Percentiles rank a stretch among this genome's conserved stretches.
Evolutionary conservation across 495 filamentous ascomycete genomes (phyloP).

Genomic region (Halenospora varia): DNA sequence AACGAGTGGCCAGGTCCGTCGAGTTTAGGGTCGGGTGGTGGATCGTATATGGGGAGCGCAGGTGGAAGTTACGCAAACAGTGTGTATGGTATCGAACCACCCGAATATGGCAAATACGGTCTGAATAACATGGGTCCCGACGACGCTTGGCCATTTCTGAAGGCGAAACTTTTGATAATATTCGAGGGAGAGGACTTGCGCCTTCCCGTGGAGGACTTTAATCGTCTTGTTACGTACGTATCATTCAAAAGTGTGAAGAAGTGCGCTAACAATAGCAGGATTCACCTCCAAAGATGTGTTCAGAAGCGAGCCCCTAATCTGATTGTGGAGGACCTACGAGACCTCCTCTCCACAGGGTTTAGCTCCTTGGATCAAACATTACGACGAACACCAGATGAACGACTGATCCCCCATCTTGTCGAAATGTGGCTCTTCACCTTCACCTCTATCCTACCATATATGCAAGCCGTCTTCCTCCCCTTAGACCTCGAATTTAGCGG

Average conservation of each 20-base stretch:
- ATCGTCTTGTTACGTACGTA: slow-evolving; percentile 65
- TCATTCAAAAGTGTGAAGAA: slow-evolving; percentile 17
- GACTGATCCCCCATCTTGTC: slow-evolving; percentile 78
- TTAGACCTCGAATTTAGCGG: slow-evolving; percentile 93
- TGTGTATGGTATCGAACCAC: slow-evolving; percentile 41
- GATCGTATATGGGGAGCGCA: slow-evolving; percentile 19
- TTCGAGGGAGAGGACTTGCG: slow-evolving; percentile 92
- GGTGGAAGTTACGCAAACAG: slow-evolving; percentile 22
- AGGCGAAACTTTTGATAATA: slow-evolving; percentile 80
- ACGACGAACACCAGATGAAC: slow-evolving; percentile 71
- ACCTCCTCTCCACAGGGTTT: slow-evolving; percentile 80
- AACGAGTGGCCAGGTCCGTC: slow-evolving; percentile 51
- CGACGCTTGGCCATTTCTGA: slow-evolving; percentile 94
- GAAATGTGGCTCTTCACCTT: slow-evolving; percentile 94
- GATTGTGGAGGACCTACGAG: slow-evolving; percentile 75
- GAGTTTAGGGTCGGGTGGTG: slow-evolving; percentile 39
- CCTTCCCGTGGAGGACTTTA: slow-evolving; percentile 90
- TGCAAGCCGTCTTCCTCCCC: slow-evolving; percentile 94
- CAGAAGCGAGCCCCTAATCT: slow-evolving; percentile 60
- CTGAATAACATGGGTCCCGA: slow-evolving; percentile 80
- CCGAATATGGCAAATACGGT: slow-evolving; percentile 55
- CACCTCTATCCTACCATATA: slow-evolving; percentile 83
- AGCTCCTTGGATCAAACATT: slow-evolving; percentile 78
- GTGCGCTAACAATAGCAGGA: slow-evolving; percentile 23
- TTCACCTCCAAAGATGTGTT: slow-evolving; percentile 76